phyloP scores from a whole-genome alignment of 306 rosid species.

The Lablab purpureus region DNA sequence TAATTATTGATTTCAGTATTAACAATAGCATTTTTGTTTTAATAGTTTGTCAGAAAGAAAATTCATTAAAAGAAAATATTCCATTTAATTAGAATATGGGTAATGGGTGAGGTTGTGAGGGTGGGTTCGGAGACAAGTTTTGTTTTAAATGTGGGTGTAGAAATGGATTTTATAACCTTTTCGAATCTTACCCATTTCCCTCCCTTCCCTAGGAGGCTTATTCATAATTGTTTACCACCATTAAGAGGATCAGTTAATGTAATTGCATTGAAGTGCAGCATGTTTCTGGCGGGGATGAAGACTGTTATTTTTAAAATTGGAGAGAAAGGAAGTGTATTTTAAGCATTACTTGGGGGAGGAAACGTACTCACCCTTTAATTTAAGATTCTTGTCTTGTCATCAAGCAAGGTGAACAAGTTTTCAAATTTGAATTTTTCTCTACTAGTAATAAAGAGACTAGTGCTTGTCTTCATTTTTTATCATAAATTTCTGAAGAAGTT shows the following conservation, averaged over 20 bases:
- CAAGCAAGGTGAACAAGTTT: conserved; percentile 9
- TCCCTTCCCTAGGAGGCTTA: background rate
- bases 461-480: conserved; percentile 28
- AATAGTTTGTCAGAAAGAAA: background rate
- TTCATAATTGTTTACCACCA: background rate
- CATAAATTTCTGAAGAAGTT: conserved; percentile 3
- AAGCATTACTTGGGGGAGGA: background rate
- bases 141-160: too few relatives aligned
- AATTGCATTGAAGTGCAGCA: background rate
- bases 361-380: background rate
- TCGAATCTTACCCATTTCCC: background rate
- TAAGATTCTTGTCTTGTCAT: conserved; percentile 15
- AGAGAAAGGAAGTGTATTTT: background rate
- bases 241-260: background rate
- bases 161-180: background rate
- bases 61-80: background rate
- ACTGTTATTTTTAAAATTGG: background rate
- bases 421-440: conserved; percentile 17
- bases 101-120: background rate
- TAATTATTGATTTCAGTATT: background rate
- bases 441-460: conserved; percentile 16
- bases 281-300: background rate
- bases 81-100: background rate
- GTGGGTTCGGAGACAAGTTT: background rate
- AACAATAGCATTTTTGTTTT: background rate